These are phyloP conservation scores for Hsuehochloa calcarea DNA, from an alignment of 176 grass and related monocot genomes.

Conservation along the genomic window DNA sequence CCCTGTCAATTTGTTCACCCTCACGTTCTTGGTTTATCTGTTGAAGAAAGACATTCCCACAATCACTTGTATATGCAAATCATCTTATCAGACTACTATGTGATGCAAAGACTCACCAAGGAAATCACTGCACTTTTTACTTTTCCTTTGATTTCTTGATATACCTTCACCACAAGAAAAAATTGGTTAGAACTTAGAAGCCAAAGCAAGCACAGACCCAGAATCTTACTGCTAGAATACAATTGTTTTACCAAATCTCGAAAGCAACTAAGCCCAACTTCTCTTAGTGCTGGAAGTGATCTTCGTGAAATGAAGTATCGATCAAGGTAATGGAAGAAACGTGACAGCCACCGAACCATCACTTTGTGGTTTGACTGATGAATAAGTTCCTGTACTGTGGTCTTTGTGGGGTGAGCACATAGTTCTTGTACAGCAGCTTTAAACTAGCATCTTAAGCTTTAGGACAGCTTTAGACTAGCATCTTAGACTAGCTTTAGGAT, in stretches of 20 bases:
- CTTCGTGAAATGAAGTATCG: slow-evolving; percentile 57
- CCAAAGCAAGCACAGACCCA: background rate
- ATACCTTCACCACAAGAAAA: slow-evolving; percentile 60
- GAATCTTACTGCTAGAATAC: background rate
- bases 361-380: slow-evolving; percentile 82
- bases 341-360: slow-evolving; percentile 67
- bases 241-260: slow-evolving; percentile 62
- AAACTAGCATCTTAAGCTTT: no score
- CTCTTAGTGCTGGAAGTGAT: slow-evolving; percentile 45
- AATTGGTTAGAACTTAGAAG: slow-evolving; percentile 14
- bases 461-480: no score
- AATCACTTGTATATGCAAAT: slow-evolving; percentile 29
- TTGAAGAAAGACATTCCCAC: slow-evolving; percentile 12
- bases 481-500: no score
- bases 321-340: slow-evolving; percentile 75
- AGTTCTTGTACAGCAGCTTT: no score
- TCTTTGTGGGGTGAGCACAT: no score
- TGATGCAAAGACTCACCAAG: slow-evolving; percentile 58
- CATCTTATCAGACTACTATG: background rate
- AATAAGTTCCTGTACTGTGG: no score
- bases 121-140: slow-evolving; percentile 73
- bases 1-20: slow-evolving; percentile 72
- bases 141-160: slow-evolving; percentile 73
- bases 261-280: slow-evolving; percentile 70
- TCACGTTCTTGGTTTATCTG: slow-evolving; percentile 82